Evolutionary conservation across 176 grass and related monocot genomes (phyloP), one percentile per base, ranked within the genome.

Genomic region (Zizania latifolia): DNA sequence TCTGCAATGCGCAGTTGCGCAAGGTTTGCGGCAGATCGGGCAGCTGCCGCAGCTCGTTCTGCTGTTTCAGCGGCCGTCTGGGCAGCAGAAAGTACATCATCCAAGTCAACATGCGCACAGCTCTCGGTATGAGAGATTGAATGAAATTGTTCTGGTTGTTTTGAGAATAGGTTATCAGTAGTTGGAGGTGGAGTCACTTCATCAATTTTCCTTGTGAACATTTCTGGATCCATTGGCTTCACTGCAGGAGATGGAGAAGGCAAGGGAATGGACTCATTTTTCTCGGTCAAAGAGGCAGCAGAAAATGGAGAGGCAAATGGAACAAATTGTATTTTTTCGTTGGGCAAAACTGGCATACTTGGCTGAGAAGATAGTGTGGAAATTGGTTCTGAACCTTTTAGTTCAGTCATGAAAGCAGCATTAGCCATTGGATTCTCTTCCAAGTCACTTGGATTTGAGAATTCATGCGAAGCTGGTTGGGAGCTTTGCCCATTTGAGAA

Each of bases 11-110:
- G 86, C 75, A 86, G 39, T 45, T 92, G 82, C 0, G 84, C 91
- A 53, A 99, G 89, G 70, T 92, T 89, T 33, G 95, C 95, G 51
- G 91, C 95, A 84, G 89, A 76, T 65, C 91, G 86, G 12, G 95
- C 95, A 0, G 86, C 91, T 56, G 78, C 41, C 9, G 95, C 91
- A 63, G 95, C 95, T 68, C 63, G 61, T 24, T 99, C 95, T 2
- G 95, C 91, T 29, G 81, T 90, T 38, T 94, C 84, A 62, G 95
- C 95, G 8, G 95, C 95, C 37, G 84, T 61, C 74, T 84, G 81
- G 14, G 95, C 95, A 80, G 86, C 89, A 31, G 89, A 81, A 62
- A 99, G 59, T 40, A 99, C 79, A 10, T 88, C 87, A 13, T 90
- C 86, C 80, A 99, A 84, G 82, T 94, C 89, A 29, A 85, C 28